Conservation (phyloP, 2,329 filamentous ascomycete genomes). For the Tolypocladium guangdongense region DNA sequence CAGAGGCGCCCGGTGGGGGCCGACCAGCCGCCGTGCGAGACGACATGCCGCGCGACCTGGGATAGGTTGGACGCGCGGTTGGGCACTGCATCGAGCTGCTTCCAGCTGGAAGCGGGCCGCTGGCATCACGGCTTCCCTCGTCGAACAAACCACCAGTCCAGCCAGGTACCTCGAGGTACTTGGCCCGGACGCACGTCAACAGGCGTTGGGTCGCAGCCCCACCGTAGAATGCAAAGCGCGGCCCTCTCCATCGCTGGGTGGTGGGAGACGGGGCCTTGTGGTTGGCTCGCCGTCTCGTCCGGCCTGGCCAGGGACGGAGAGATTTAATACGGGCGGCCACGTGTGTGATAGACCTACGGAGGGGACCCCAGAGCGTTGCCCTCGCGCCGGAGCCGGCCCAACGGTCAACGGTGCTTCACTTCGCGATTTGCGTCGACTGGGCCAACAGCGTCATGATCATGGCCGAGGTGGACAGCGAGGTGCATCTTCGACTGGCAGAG, state of each 20-base stretch:
- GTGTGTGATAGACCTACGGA: constrained; percentile 4
- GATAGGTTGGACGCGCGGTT: background rate
- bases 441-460: background rate
- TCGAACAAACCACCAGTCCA: background rate
- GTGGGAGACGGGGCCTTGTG: background rate
- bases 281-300: background rate
- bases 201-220: background rate
- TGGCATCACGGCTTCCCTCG: background rate
- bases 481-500: background rate
- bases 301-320: constrained; percentile 5
- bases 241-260: background rate
- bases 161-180: background rate
- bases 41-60: background rate
- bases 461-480: background rate
- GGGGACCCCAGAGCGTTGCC: background rate
- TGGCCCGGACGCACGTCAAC: background rate
- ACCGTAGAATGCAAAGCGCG: background rate
- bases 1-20: background rate
- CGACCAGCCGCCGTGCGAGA: constrained; percentile 1
- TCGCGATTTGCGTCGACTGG: background rate
- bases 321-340: constrained; percentile 10
- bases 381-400: background rate
- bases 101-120: constrained; percentile 1
- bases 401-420: too few species aligned
- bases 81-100: background rate